Percentiles rank a stretch among this genome's conserved stretches.
Conservation (phyloP, 768 basidiomycete species). For the Kwoniella bestiolae region DNA sequence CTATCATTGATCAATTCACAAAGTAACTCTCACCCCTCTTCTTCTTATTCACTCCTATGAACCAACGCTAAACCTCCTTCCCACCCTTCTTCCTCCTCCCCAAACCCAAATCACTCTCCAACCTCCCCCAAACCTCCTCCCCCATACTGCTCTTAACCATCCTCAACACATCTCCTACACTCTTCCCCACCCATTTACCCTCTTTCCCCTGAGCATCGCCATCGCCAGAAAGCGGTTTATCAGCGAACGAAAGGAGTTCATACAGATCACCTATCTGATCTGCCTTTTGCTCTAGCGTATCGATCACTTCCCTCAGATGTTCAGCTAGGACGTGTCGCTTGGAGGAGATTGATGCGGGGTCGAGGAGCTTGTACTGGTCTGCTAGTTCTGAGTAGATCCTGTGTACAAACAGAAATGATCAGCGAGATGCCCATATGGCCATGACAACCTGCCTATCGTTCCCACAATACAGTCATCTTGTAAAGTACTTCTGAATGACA, state of each 20-base stretch:
- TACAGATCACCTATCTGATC: slow-evolving; percentile 93
- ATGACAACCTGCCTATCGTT: too few species aligned
- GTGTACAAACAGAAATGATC: background rate
- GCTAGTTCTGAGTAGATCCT: slow-evolving; percentile 90
- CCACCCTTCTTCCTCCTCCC: slow-evolving; percentile 10
- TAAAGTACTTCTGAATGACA: too few species aligned
- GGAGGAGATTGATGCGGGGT: slow-evolving; percentile 75
- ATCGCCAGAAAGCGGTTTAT: slow-evolving; percentile 19
- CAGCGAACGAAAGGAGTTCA: slow-evolving; percentile 71
- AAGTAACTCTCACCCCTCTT: background rate
- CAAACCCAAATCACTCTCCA: slow-evolving; percentile 28
- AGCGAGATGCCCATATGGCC: too few species aligned
- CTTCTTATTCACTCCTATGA: background rate
- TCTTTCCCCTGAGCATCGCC: background rate
- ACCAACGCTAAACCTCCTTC: slow-evolving; percentile 6
- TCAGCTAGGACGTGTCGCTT: slow-evolving; percentile 84
- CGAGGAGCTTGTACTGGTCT: slow-evolving; percentile 89
- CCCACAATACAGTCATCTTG: too few species aligned
- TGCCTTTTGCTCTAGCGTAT: slow-evolving; percentile 90
- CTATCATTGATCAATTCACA: too few species aligned
- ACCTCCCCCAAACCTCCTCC: slow-evolving; percentile 40
- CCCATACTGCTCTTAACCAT: slow-evolving; percentile 44
- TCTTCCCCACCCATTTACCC: slow-evolving; percentile 20
- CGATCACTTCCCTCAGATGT: slow-evolving; percentile 88
- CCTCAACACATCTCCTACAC: slow-evolving; percentile 42